A percentile compares a stretch with the other conserved stretches of the same genome.
Evolutionary conservation across 2,329 filamentous ascomycete species (phyloP).

Genomic region (Aspergillus pseudoterreus): DNA sequence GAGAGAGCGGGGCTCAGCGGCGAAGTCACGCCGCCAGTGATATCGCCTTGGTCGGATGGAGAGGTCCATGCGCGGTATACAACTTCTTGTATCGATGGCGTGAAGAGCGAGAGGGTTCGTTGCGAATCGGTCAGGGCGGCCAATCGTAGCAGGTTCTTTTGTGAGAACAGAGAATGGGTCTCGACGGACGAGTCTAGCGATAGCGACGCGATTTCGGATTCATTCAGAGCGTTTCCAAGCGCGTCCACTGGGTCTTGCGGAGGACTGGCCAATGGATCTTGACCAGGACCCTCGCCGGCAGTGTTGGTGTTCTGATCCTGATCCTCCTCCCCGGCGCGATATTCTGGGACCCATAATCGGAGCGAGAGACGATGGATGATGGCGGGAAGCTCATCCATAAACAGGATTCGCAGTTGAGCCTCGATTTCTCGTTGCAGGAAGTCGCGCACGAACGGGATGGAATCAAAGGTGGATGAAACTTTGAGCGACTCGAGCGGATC

Average conservation of each 20-base stretch:
- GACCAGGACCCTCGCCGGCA: conserved; percentile 56
- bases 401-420: conserved; percentile 81
- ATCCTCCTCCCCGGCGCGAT: conserved; percentile 63
- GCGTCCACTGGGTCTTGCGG: conserved; percentile 79
- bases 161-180: conserved; percentile 85
- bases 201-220: conserved; percentile 70
- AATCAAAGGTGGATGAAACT: conserved; percentile 98
- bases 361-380: conserved; percentile 93
- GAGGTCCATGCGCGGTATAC: conserved; percentile 92
- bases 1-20: conserved; percentile 51
- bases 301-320: conserved; percentile 50
- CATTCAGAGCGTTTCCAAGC: conserved; percentile 71
- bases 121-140: conserved; percentile 83
- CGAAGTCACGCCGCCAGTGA: conserved; percentile 36
- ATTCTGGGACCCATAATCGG: conserved; percentile 84
- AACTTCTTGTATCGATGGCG: conserved; percentile 82
- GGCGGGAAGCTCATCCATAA: conserved; percentile 96
- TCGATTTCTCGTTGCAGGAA: conserved; percentile 97
- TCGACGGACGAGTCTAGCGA: conserved; percentile 77
- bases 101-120: conserved; percentile 85
- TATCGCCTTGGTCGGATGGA: conserved; percentile 66
- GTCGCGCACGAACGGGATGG: conserved; percentile 95
- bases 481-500: conserved; percentile 96
- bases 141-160: conserved; percentile 84
- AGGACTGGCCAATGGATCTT: conserved; percentile 78